Base-by-base conservation (phyloP, 257 asterid genomes). In the Galeopsis tetrahit region DNA sequence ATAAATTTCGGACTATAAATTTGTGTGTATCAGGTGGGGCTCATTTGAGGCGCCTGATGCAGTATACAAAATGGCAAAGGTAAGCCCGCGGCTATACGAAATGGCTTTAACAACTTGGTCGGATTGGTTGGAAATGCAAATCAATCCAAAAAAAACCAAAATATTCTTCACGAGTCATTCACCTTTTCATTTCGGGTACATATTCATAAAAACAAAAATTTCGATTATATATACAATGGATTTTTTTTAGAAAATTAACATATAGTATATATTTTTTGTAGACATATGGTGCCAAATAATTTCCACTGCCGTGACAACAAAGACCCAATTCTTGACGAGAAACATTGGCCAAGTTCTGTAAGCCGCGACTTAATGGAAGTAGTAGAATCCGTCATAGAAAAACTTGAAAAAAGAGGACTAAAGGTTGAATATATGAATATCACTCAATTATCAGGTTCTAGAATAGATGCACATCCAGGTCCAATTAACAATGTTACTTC, bases 31-130 rank as follows among this genome's bases (percentile, higher is more conserved):
- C 69, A 89, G 96, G 70, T 79, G 84, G 83, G 95, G 93, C 51
- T 71, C 90, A 4, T 82, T 87, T 39, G 91, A 48, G 10, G 82
- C 81, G 72, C 63, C 79, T 2, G 72, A n/a, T 49, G 81, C 77
- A 21, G 73, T 73, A 15, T 52, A 78, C 46, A 73, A 80, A 76
- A 79, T 32, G n/a, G 82, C 80, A 1, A 82, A 82, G 65, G 77
- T 80, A 87, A 76, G 14, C 7, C 33, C 78, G 4, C 89, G 75
- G 1, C 78, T 75, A 7, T 89, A 80, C 48, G 92, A 91, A 73
- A 81, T 89, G 77, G 86, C 87, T 28, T 66, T 91, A 40, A 80
- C 39, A 42, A 85, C 86, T 10, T 91, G 97, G 97, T 68, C 92
- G 0, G 79, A 85, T 13, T 89, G 93, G 92, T 13, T 91, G 57